These are phyloP conservation scores for Oryza brachyantha DNA, from an alignment of 176 grass and related monocot genomes.

Conservation along the genomic window DNA sequence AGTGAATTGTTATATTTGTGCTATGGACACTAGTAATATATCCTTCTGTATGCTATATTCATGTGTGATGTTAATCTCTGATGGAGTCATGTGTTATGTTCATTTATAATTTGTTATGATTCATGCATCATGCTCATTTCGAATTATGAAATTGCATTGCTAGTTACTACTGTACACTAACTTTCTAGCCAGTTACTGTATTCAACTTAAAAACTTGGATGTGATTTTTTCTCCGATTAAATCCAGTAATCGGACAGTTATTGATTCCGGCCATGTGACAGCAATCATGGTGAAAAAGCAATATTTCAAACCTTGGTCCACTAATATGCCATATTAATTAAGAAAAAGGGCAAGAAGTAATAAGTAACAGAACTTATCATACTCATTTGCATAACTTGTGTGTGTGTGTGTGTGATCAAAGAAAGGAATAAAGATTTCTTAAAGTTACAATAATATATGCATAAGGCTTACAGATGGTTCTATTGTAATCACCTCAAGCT, in stretches of 20 bases:
- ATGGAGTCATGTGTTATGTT: neutral
- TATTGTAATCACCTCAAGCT: constrained; percentile 24
- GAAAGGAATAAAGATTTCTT: neutral
- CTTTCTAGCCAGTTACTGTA: neutral
- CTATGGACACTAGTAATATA: neutral
- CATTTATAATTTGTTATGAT: neutral
- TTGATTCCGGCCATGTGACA: neutral
- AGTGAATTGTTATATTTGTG: no score
- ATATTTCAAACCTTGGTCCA: neutral
- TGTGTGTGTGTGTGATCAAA: no score
- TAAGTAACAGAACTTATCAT: neutral
- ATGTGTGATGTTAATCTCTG: no score
- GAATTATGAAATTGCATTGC: neutral
- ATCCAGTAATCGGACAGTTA: neutral
- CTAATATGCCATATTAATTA: neutral
- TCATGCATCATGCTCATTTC: neutral
- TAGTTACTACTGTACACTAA: neutral
- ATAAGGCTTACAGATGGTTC: constrained; percentile 44
- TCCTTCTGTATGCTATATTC: no score
- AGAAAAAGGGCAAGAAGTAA: neutral
- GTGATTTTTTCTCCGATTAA: neutral
- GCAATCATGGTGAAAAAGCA: neutral
- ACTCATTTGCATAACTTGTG: neutral
- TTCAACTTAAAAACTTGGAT: neutral
- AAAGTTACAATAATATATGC: neutral